phyloP scores from a whole-genome alignment of 2,329 filamentous ascomycete species.

The Colletotrichum orchidophilum region DNA sequence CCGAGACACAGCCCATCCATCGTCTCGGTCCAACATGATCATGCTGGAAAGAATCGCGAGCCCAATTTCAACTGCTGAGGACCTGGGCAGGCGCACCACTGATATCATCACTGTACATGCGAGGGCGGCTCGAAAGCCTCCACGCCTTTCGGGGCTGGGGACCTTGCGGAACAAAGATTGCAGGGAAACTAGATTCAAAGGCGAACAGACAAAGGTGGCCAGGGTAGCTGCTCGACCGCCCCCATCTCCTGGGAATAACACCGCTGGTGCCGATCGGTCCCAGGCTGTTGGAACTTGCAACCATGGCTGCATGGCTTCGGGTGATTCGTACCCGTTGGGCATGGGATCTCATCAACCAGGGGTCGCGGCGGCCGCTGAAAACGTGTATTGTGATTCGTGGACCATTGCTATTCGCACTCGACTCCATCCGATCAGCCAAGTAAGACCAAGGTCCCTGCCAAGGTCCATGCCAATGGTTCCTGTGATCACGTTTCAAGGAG shows the following conservation, averaged over 20 bases:
- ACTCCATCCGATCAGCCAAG: background rate
- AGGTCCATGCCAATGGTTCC: background rate
- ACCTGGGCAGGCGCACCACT: background rate
- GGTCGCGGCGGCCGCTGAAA: background rate
- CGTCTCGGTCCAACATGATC: constrained; percentile 8
- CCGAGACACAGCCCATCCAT: constrained; percentile 6
- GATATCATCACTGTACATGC: background rate
- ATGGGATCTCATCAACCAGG: background rate
- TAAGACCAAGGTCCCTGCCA: background rate
- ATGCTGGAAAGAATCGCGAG: constrained; percentile 13
- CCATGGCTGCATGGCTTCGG: background rate
- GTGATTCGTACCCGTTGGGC: background rate
- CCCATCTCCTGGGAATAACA: constrained; percentile 4
- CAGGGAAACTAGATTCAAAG: background rate
- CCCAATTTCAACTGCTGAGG: background rate
- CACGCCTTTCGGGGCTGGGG: background rate
- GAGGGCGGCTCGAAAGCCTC: background rate
- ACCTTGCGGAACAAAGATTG: constrained; percentile 2
- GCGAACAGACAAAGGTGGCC: background rate
- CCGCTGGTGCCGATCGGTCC: constrained; percentile 17
- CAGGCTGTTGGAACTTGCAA: constrained; percentile 11
- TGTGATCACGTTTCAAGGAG: background rate
- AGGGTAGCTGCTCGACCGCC: constrained; percentile 1
- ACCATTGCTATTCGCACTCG: background rate
- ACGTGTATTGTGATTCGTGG: background rate